These are phyloP conservation scores for Arctostaphylos glauca DNA, from an alignment of 148 eudicot species.

Conservation along the genomic window DNA sequence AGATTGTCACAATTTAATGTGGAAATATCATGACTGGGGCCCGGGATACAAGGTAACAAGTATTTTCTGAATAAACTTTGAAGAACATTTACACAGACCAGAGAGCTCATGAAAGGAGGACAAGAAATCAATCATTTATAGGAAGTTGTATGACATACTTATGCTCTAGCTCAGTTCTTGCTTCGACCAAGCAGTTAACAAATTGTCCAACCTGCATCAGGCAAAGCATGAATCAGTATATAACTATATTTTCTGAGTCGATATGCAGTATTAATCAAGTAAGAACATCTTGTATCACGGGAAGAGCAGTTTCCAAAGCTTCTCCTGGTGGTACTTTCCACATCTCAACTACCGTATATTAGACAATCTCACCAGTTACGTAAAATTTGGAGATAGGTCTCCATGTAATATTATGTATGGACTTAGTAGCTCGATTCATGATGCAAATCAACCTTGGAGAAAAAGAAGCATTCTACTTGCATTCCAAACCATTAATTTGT, in stretches of 20 bases:
- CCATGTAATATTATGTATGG: neutral
- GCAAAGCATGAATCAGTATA: neutral
- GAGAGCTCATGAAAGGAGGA: slow-evolving; percentile 10
- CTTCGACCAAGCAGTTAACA: slow-evolving; percentile 60
- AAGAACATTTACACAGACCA: neutral
- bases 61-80: neutral
- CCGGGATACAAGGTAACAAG: neutral
- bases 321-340: neutral
- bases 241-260: neutral
- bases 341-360: neutral
- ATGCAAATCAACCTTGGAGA: neutral
- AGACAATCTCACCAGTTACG: neutral
- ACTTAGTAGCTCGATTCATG: neutral
- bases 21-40: neutral
- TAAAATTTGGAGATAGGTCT: neutral
- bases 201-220: slow-evolving; percentile 60
- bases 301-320: neutral
- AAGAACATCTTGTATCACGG: neutral
- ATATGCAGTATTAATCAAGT: neutral
- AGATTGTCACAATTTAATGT: too few species aligned
- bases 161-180: slow-evolving; percentile 56
- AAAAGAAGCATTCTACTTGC: neutral
- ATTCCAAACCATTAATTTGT: neutral
- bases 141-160: slow-evolving; percentile 44
- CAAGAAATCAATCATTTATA: neutral